These are phyloP conservation scores for Hygrophorus russula DNA, from an alignment of 768 basidiomycete species.

Conservation along the genomic window DNA sequence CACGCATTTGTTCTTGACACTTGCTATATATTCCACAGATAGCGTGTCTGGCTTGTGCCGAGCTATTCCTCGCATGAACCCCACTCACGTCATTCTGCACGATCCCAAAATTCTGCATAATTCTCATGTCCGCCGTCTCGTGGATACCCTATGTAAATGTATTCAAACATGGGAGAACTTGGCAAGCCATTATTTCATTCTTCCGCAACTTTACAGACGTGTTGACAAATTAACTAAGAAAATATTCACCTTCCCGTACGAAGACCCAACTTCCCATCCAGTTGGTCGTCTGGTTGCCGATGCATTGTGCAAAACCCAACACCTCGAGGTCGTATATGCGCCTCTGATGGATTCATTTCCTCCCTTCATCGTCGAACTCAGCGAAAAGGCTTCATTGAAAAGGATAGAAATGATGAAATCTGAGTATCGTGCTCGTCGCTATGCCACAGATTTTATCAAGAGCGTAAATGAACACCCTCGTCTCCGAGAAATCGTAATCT, in stretches of 20 bases:
- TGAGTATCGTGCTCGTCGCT: no score
- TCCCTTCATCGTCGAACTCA: no score
- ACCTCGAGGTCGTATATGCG: no score
- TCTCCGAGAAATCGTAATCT: no score
- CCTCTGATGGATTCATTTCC: no score
- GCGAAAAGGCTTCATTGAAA: no score
- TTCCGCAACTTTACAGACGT: not conserved
- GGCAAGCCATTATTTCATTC: not conserved
- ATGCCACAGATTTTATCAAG: no score
- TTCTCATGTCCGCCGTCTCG: not conserved
- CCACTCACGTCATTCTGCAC: not conserved
- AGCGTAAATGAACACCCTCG: no score
- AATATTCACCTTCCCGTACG: not conserved
- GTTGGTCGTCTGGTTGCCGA: not conserved
- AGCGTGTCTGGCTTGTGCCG: slow-evolving; percentile 5
- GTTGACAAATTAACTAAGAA: no score
- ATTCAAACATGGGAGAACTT: not conserved
- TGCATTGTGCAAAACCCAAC: not conserved
- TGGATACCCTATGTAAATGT: not conserved
- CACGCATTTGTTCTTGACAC: slow-evolving; percentile 7
- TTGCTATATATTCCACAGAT: slow-evolving; percentile 5
- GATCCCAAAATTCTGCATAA: not conserved
- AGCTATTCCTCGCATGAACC: slow-evolving; percentile 7
- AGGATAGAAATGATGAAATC: no score
- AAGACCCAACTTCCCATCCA: not conserved